These are phyloP conservation scores for Neurospora crassa DNA, from an alignment of 2,329 filamentous ascomycete genomes.

Conservation along the genomic window DNA sequence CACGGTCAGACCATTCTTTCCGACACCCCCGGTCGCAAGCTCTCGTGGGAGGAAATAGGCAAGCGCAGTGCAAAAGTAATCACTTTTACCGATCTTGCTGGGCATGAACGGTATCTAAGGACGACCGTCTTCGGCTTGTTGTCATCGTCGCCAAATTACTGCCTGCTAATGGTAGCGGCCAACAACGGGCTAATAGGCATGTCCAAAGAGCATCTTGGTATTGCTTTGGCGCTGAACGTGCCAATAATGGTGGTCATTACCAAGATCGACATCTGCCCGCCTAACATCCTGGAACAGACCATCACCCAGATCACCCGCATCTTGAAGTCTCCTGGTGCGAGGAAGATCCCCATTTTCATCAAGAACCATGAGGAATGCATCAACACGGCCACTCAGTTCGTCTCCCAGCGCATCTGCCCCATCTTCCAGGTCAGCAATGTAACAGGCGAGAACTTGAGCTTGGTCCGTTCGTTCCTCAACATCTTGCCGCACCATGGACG, in stretches of 20 bases:
- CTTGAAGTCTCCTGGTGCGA: constrained; percentile 82
- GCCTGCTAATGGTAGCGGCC: constrained; percentile 93
- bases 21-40: constrained; percentile 66
- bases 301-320: constrained; percentile 87
- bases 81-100: constrained; percentile 88
- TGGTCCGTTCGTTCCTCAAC: constrained; percentile 88
- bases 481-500: constrained; percentile 91
- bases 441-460: constrained; percentile 80
- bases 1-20: constrained; percentile 74
- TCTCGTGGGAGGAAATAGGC: constrained; percentile 97
- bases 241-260: constrained; percentile 97
- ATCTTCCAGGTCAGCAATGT: constrained; percentile 98
- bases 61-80: constrained; percentile 94
- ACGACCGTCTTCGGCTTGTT: constrained; percentile 95
- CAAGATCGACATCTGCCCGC: constrained; percentile 97
- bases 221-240: constrained; percentile 88
- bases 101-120: constrained; percentile 88
- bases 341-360: constrained; percentile 94
- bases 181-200: constrained; percentile 97
- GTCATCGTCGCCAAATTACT: constrained; percentile 94
- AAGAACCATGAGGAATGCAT: constrained; percentile 86
- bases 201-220: constrained; percentile 96
- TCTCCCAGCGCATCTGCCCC: constrained; percentile 89
- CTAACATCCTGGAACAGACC: constrained; percentile 89
- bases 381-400: constrained; percentile 91